Conservation (phyloP, 305 asterid species). For the Euphrasia arctica region DNA sequence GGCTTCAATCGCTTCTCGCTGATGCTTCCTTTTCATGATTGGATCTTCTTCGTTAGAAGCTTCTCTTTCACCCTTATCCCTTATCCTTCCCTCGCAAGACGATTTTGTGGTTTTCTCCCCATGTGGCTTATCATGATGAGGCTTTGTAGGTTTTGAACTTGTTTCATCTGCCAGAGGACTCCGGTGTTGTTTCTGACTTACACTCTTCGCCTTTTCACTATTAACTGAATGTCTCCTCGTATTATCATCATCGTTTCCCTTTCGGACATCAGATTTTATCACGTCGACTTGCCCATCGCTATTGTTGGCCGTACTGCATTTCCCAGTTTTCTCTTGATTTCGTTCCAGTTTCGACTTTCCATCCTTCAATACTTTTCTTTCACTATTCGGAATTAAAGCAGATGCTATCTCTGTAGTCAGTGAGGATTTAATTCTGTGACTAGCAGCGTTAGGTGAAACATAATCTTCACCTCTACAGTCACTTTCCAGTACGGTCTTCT, state of each 20-base stretch:
- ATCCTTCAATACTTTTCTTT: conserved; percentile 28
- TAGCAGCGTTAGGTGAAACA: conserved; percentile 32
- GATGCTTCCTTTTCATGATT: conserved; percentile 68
- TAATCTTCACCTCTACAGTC: conserved; percentile 31
- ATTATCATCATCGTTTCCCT: conserved; percentile 27
- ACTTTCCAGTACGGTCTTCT: conserved; percentile 26
- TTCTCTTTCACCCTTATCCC: conserved; percentile 42
- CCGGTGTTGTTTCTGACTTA: conserved; percentile 31
- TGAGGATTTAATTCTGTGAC: conserved; percentile 32
- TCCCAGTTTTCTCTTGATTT: conserved; percentile 34
- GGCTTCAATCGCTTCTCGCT: conserved; percentile 91
- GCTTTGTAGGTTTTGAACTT: conserved; percentile 31
- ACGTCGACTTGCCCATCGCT: conserved; percentile 32
- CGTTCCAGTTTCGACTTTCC: conserved; percentile 29
- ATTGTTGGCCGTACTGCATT: conserved; percentile 25
- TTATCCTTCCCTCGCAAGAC: neutral
- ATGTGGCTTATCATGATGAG: conserved; percentile 30
- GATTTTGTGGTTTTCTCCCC: conserved; percentile 22
- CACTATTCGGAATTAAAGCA: conserved; percentile 31
- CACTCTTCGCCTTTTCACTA: conserved; percentile 38
- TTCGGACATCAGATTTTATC: conserved; percentile 28
- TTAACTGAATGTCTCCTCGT: conserved; percentile 27
- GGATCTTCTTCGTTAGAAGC: conserved; percentile 45
- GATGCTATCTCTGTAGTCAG: conserved; percentile 30
- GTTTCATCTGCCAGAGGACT: conserved; percentile 34